Conservation (phyloP, 768 basidiomycete species). For the Collybia sp. region DNA sequence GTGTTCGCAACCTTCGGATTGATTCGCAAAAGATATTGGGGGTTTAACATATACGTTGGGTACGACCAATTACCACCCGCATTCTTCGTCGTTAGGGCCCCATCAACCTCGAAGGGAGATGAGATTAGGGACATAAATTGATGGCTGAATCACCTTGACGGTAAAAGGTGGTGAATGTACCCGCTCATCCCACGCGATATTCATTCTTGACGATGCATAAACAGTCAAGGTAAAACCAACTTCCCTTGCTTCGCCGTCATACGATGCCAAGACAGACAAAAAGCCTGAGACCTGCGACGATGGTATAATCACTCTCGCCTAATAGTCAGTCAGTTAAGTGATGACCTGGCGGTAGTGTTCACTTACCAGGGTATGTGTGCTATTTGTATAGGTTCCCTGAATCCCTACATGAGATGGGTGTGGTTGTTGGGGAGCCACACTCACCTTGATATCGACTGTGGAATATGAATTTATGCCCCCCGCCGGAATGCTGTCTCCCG, state of each 20-base stretch:
- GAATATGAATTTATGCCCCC: slow-evolving; percentile 10
- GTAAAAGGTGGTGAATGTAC: slow-evolving; percentile 32
- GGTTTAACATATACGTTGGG: slow-evolving; percentile 85
- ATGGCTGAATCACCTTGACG: slow-evolving; percentile 24
- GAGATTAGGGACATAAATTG: not conserved
- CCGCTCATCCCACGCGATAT: slow-evolving; percentile 44
- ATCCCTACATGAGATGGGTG: not conserved
- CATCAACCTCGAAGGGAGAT: slow-evolving; percentile 42
- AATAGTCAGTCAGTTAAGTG: not conserved
- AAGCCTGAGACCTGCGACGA: slow-evolving; percentile 28
- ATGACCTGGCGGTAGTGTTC: not conserved
- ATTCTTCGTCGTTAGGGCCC: slow-evolving; percentile 59
- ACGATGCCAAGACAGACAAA: slow-evolving; percentile 57
- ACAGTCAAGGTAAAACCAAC: slow-evolving; percentile 68
- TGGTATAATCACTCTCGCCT: slow-evolving; percentile 34
- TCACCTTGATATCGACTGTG: slow-evolving; percentile 34
- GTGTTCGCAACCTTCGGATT: slow-evolving; percentile 25
- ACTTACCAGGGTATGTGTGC: slow-evolving; percentile 42
- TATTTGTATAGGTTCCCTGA: slow-evolving; percentile 50
- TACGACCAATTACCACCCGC: slow-evolving; percentile 82
- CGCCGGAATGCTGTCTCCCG: slow-evolving; percentile 34
- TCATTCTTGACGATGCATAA: slow-evolving; percentile 35
- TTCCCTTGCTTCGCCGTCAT: slow-evolving; percentile 59
- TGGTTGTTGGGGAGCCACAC: not conserved
- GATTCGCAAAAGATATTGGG: slow-evolving; percentile 75